These are phyloP conservation scores for Trypanosoma cruzi DNA, from an alignment of 208 protist species.

Conservation along the genomic window DNA sequence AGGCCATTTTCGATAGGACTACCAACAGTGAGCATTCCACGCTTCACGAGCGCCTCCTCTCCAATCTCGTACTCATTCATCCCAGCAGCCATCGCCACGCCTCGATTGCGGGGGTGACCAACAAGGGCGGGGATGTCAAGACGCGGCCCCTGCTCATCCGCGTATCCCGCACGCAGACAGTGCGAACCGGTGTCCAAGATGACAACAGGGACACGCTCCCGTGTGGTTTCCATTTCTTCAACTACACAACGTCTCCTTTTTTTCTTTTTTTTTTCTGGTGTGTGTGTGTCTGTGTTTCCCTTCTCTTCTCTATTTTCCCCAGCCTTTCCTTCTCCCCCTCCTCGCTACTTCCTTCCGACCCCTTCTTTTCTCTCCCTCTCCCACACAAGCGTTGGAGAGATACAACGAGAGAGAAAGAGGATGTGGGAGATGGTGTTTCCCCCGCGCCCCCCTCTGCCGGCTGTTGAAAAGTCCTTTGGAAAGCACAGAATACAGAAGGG, in stretches of 20 bases:
- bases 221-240: constrained; percentile 13
- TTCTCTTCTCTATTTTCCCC: not conserved
- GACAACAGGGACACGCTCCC: constrained; percentile 42
- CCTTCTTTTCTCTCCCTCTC: not conserved
- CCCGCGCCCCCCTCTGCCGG: not conserved
- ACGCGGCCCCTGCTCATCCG: constrained; percentile 78
- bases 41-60: constrained; percentile 83
- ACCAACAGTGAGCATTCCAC: constrained; percentile 74
- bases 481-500: not conserved
- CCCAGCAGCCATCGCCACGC: constrained; percentile 91
- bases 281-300: not conserved
- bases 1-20: constrained; percentile 78
- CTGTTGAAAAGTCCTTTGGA: not conserved
- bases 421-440: not conserved
- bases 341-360: not conserved
- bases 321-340: not conserved
- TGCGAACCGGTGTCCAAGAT: constrained; percentile 85
- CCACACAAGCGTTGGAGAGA: not conserved
- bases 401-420: not conserved
- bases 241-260: not conserved
- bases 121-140: constrained; percentile 89
- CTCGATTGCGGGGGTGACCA: constrained; percentile 86
- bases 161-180: constrained; percentile 88
- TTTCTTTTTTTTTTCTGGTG: not conserved
- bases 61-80: constrained; percentile 91